These are phyloP conservation scores for Penicillium sp. DNA, from an alignment of 2,329 filamentous ascomycete genomes.

Conservation along the genomic window DNA sequence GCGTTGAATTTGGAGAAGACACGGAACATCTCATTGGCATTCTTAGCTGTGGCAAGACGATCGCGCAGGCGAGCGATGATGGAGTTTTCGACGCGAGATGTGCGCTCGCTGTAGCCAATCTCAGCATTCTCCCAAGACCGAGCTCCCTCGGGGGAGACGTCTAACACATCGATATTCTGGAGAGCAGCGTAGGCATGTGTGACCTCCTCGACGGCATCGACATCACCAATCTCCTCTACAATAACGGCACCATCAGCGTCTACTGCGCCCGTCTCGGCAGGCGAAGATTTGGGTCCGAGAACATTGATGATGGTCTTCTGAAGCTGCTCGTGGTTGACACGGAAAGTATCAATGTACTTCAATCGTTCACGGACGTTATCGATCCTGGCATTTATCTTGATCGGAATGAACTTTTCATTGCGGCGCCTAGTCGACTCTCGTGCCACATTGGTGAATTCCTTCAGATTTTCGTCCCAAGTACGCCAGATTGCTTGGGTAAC, in stretches of 20 bases:
- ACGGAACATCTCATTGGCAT: slow-evolving; percentile 98
- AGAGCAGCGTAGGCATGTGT: slow-evolving; percentile 90
- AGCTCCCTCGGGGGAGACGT: slow-evolving; percentile 87
- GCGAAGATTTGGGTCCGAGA: slow-evolving; percentile 72
- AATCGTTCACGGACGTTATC: slow-evolving; percentile 85
- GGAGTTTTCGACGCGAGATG: slow-evolving; percentile 95
- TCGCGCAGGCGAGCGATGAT: slow-evolving; percentile 95
- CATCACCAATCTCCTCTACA: slow-evolving; percentile 92
- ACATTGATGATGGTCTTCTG: slow-evolving; percentile 96
- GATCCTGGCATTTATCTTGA: slow-evolving; percentile 90
- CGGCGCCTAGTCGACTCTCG: slow-evolving; percentile 90
- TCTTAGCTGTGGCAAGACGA: slow-evolving; percentile 90
- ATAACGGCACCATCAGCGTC: slow-evolving; percentile 65
- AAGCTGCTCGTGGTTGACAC: slow-evolving; percentile 95
- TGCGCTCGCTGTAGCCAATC: slow-evolving; percentile 95
- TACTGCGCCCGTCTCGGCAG: slow-evolving; percentile 46
- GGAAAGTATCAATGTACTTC: slow-evolving; percentile 91
- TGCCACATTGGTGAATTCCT: slow-evolving; percentile 96
- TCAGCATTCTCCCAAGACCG: slow-evolving; percentile 91
- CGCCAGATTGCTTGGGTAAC: slow-evolving; percentile 83
- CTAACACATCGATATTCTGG: slow-evolving; percentile 91
- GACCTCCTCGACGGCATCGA: slow-evolving; percentile 96
- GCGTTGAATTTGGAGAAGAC: slow-evolving; percentile 99
- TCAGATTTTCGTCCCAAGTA: slow-evolving; percentile 92
- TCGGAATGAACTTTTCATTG: slow-evolving; percentile 97